Conservation (phyloP, 2,329 filamentous ascomycete genomes). For the Boeremia lycopersici region DNA sequence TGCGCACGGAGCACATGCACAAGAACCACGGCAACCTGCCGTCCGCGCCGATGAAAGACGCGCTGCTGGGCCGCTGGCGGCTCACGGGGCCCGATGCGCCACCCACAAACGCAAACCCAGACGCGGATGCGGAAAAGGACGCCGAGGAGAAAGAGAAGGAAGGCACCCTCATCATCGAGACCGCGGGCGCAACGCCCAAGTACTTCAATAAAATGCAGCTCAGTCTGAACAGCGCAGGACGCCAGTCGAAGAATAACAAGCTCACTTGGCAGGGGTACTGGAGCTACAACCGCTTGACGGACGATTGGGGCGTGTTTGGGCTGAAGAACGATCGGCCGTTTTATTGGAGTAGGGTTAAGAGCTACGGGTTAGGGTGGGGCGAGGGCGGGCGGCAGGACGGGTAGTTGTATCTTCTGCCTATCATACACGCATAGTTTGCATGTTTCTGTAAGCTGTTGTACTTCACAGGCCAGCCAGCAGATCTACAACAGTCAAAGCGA, state of each 20-base stretch:
- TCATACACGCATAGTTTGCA: background rate
- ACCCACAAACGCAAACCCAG: background rate
- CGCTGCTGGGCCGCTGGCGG: conserved; percentile 69
- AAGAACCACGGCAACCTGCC: conserved; percentile 51
- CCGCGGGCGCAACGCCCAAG: conserved; percentile 77
- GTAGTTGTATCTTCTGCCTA: background rate
- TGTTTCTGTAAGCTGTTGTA: too few species aligned
- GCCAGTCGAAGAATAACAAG: conserved; percentile 77
- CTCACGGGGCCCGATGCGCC: conserved; percentile 58
- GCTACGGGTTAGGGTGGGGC: conserved; percentile 56
- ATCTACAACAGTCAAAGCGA: too few species aligned
- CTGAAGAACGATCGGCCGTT: conserved; percentile 66
- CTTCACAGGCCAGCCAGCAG: too few species aligned
- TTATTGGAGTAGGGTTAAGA: conserved; percentile 67
- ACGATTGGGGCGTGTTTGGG: conserved; percentile 86
- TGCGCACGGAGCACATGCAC: conserved; percentile 72
- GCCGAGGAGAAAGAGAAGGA: conserved; percentile 32
- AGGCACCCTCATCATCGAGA: conserved; percentile 73
- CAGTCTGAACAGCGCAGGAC: conserved; percentile 66
- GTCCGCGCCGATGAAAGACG: conserved; percentile 69
- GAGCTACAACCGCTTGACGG: conserved; percentile 86
- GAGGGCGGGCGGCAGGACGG: conserved; percentile 22
- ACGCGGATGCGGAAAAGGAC: too few species aligned
- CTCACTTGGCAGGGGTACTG: conserved; percentile 87
- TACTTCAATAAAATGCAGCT: conserved; percentile 88